A percentile compares a stretch with the other conserved stretches of the same genome.
phyloP scores from a whole-genome alignment of 2,329 filamentous ascomycete genomes.

The Aquanectria penicillioides region DNA sequence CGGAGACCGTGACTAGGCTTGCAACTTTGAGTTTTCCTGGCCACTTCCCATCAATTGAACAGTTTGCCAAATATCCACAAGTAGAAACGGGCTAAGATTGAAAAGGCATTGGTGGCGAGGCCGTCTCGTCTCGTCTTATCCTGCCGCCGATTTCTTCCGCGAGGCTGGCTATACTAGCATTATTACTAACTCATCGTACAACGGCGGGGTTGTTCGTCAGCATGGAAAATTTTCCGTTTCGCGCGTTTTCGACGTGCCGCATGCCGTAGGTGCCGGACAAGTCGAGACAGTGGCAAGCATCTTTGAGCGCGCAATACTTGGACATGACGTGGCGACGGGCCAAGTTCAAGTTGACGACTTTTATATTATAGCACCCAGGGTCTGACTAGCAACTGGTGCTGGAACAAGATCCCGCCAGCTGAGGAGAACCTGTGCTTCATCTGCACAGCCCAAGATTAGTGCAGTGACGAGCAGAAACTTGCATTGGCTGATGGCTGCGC shows the following conservation, averaged over 20 bases:
- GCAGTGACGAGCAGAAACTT: constrained; percentile 32
- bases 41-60: too few species aligned
- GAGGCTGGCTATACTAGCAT: constrained; percentile 76
- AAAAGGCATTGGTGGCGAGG: constrained; percentile 67
- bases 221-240: constrained; percentile 76
- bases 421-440: constrained; percentile 66
- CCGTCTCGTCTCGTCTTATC: constrained; percentile 67
- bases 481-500: constrained; percentile 31
- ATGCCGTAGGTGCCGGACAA: constrained; percentile 67
- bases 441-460: constrained; percentile 58
- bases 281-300: constrained; percentile 63
- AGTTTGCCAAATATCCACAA: background rate
- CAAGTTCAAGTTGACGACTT: constrained; percentile 49
- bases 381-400: constrained; percentile 60
- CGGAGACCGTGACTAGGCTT: constrained; percentile 67
- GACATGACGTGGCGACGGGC: constrained; percentile 63
- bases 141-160: constrained; percentile 60
- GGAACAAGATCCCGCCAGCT: constrained; percentile 57
- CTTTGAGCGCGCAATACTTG: constrained; percentile 66
- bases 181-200: constrained; percentile 70
- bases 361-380: constrained; percentile 47
- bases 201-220: constrained; percentile 77
- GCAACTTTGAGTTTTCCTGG: constrained; percentile 61
- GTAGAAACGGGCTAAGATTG: fast-evolving
- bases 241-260: constrained; percentile 71